Percentiles rank a stretch among this genome's conserved stretches.
These are phyloP conservation scores for Pichia sp. DNA, from an alignment of 1,139 yeast genomes.

Conservation along the genomic window DNA sequence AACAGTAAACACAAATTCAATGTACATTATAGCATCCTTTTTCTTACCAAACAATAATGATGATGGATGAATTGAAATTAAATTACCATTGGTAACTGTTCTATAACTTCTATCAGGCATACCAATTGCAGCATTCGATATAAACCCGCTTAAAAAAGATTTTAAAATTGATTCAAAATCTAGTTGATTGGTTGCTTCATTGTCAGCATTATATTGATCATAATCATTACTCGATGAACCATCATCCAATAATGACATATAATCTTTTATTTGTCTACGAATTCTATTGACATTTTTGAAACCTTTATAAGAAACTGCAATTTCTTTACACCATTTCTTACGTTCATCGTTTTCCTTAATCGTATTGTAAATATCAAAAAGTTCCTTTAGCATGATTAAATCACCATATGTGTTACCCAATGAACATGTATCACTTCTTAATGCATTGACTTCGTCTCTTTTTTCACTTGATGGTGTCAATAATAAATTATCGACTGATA, in stretches of 20 bases:
- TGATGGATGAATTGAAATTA: slow-evolving; percentile 87
- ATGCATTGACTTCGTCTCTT: slow-evolving; percentile 71
- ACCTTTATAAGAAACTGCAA: slow-evolving; percentile 72
- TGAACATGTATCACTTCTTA: slow-evolving; percentile 57
- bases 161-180: slow-evolving; percentile 61
- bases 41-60: slow-evolving; percentile 78
- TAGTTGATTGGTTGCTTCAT: slow-evolving; percentile 25
- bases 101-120: slow-evolving; percentile 92
- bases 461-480: slow-evolving; percentile 72
- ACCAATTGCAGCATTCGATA: slow-evolving; percentile 85
- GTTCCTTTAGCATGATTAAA: slow-evolving; percentile 72
- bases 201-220: slow-evolving; percentile 12
- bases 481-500: slow-evolving; percentile 84
- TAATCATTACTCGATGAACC: slow-evolving; percentile 14
- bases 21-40: slow-evolving; percentile 85
- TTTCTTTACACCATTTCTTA: slow-evolving; percentile 76
- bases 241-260: slow-evolving; percentile 44
- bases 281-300: slow-evolving; percentile 72
- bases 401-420: slow-evolving; percentile 75
- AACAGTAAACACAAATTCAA: slow-evolving; percentile 88
- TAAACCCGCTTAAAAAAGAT: slow-evolving; percentile 74
- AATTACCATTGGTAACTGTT: slow-evolving; percentile 73
- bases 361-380: slow-evolving; percentile 54
- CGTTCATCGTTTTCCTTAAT: slow-evolving; percentile 39
- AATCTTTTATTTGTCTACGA: slow-evolving; percentile 66